A percentile compares a stretch with the other conserved stretches of the same genome.
Conservation (phyloP, 2,329 filamentous ascomycete genomes). For the Botryosphaeria dothidea region DNA sequence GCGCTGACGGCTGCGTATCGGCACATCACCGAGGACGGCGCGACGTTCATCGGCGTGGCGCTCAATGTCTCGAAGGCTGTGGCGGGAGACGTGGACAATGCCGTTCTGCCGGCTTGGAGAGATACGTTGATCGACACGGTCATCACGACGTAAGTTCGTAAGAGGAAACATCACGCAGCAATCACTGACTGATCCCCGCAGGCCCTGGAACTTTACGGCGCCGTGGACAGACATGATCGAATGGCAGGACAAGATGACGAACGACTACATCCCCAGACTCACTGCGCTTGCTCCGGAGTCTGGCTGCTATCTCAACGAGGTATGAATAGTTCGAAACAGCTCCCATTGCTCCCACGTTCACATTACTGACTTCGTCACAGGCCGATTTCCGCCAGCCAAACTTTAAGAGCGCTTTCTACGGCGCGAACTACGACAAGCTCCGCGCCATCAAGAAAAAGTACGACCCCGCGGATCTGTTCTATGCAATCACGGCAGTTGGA, state of each 20-base stretch:
- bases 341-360: too few relatives aligned
- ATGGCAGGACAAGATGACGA: constrained; percentile 17
- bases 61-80: constrained; percentile 24
- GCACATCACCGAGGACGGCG: constrained; percentile 8
- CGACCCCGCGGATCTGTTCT: constrained; percentile 28
- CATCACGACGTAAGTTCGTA: not conserved
- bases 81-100: constrained; percentile 17
- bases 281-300: constrained; percentile 24
- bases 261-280: constrained; percentile 15
- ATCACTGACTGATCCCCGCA: not conserved
- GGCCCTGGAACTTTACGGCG: constrained; percentile 10
- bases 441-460: constrained; percentile 26
- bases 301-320: constrained; percentile 26
- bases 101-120: not conserved
- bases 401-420: constrained; percentile 31
- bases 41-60: constrained; percentile 12
- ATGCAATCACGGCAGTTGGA: constrained; percentile 26
- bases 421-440: constrained; percentile 27
- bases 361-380: not conserved
- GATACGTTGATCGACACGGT: not conserved
- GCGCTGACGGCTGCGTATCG: constrained; percentile 24
- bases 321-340: not conserved
- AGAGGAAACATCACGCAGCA: not conserved
- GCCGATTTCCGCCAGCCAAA: constrained; percentile 30
- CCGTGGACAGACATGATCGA: constrained; percentile 22